phyloP scores from a whole-genome alignment of 768 basidiomycete genomes.

The Antrodiella citrinella region DNA sequence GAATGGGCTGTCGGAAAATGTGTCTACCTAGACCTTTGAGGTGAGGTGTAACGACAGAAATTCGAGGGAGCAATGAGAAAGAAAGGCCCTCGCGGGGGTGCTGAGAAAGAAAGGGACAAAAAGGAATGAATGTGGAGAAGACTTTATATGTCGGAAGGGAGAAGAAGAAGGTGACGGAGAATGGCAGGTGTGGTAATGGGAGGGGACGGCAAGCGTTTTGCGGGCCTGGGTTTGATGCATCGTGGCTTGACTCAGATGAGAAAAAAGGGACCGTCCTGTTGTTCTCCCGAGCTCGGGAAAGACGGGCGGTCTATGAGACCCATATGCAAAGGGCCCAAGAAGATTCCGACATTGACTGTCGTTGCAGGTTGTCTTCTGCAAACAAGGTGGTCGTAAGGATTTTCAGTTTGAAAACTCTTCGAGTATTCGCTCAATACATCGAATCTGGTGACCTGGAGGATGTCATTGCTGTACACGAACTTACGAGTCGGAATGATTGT shows the following conservation, averaged over 20 bases:
- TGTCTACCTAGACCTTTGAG: neutral
- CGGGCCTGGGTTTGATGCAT: neutral
- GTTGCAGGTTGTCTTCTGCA: no score
- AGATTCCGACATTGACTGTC: no score
- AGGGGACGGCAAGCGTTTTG: neutral
- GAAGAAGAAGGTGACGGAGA: neutral
- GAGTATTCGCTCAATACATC: no score
- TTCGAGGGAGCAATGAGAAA: neutral
- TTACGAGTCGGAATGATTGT: no score
- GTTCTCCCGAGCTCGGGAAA: no score
- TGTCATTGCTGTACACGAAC: no score
- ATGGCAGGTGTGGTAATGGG: neutral
- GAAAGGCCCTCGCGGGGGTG: neutral
- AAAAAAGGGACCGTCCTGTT: neutral
- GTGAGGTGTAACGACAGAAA: neutral
- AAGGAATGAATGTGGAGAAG: neutral
- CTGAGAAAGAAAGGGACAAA: neutral
- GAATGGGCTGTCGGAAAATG: conserved; percentile 33
- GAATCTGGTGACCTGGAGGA: no score
- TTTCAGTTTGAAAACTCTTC: no score
- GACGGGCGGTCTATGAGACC: no score
- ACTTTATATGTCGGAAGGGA: neutral
- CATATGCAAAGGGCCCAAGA: no score
- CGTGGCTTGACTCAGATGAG: neutral
- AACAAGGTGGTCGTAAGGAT: no score